Evolutionary conservation across 441 rosid species (phyloP).

Genomic region (Flueggea neowawraea): DNA sequence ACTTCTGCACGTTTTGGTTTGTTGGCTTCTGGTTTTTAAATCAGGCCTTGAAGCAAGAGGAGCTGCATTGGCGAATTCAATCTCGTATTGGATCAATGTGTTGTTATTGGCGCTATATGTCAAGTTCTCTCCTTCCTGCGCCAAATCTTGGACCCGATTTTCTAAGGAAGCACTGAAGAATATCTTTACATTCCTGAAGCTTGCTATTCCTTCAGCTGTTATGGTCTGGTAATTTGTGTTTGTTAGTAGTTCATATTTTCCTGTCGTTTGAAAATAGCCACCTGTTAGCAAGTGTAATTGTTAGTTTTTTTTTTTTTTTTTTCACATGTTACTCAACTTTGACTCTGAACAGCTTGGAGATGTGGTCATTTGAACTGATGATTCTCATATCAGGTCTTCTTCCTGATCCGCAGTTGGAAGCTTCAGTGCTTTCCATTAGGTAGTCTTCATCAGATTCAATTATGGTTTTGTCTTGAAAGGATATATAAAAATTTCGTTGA

Average conservation of each 20-base stretch:
- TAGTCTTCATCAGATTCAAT: neutral
- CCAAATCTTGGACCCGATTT: slow-evolving; percentile 48
- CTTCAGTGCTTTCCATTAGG: slow-evolving; percentile 31
- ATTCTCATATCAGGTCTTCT: slow-evolving; percentile 29
- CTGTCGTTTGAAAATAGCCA: too few relatives aligned
- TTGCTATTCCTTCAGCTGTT: slow-evolving; percentile 37
- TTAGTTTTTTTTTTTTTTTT: neutral
- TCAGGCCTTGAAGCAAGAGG: slow-evolving; percentile 46
- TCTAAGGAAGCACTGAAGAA: slow-evolving; percentile 31
- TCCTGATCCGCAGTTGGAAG: slow-evolving; percentile 28
- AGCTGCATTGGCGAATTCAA: slow-evolving; percentile 47
- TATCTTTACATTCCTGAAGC: slow-evolving; percentile 22
- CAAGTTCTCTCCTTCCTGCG: slow-evolving; percentile 41
- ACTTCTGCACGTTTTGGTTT: slow-evolving; percentile 30
- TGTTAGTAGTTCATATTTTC: too few relatives aligned
- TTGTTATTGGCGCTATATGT: slow-evolving; percentile 33
- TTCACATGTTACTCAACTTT: neutral
- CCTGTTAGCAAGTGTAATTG: too few relatives aligned
- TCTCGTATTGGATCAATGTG: slow-evolving; percentile 47
- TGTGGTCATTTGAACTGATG: slow-evolving; percentile 26
- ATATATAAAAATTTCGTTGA: too few relatives aligned
- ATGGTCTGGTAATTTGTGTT: slow-evolving; percentile 28
- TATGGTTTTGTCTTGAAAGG: too few relatives aligned
- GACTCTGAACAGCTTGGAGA: slow-evolving; percentile 16
- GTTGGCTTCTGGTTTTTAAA: slow-evolving; percentile 47